A percentile compares a stretch with the other conserved stretches of the same genome.
These are phyloP conservation scores for Botrytis tulipae DNA, from an alignment of 2,329 filamentous ascomycete genomes.

Conservation along the genomic window DNA sequence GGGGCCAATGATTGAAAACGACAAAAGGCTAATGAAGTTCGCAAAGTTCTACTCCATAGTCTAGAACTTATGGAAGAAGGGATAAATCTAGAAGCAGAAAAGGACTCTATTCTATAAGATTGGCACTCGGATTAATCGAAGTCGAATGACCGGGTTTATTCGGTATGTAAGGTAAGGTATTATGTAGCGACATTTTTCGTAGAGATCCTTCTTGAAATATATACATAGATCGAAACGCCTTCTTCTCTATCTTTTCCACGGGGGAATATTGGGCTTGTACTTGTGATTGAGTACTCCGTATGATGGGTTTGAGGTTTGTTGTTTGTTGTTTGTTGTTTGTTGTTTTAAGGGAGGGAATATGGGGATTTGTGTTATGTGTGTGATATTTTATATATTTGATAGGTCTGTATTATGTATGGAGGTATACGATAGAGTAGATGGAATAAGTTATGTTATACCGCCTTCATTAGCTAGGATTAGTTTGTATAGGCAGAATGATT, in stretches of 20 bases:
- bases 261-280: not conserved
- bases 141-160: not conserved
- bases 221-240: not conserved
- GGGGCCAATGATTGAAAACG: not conserved
- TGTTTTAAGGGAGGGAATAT: not conserved
- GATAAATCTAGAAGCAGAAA: not conserved
- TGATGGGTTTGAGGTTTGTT: not conserved
- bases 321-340: no score
- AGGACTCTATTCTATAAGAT: not conserved
- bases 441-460: no score
- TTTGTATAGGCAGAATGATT: no score
- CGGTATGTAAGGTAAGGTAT: not conserved
- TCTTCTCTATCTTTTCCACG: not conserved
- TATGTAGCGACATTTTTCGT: not conserved
- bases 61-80: not conserved
- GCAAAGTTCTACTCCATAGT: constrained; percentile 5
- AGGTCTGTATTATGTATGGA: no score
- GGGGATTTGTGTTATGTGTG: not conserved
- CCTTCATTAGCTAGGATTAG: no score
- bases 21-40: not conserved
- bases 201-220: not conserved
- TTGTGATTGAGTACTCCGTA: not conserved
- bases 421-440: no score
- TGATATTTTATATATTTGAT: not conserved
- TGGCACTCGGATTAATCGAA: not conserved